Evolutionary conservation across 2,329 filamentous ascomycete genomes (phyloP).

Genomic region (Pseudogymnoascus sp.): DNA sequence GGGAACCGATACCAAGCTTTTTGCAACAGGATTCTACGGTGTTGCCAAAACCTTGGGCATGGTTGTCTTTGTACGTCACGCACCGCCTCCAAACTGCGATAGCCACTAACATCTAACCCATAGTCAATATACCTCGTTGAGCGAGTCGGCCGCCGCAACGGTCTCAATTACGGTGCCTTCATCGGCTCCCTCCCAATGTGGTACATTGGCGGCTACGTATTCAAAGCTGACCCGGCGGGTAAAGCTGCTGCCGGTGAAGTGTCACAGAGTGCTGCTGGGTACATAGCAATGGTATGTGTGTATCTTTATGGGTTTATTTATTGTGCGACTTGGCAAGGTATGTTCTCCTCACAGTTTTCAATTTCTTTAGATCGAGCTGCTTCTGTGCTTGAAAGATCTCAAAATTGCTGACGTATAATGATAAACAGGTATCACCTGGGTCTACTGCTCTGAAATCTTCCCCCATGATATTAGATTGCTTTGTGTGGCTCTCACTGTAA

Average conservation of each 20-base stretch:
- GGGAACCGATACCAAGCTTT: conserved; percentile 17
- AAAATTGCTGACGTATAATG: neutral
- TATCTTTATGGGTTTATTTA: conserved; percentile 18
- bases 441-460: conserved; percentile 37
- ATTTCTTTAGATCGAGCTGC: conserved; percentile 35
- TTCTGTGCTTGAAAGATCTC: conserved; percentile 27
- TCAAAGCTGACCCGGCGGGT: conserved; percentile 29
- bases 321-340: neutral
- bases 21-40: conserved; percentile 13
- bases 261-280: conserved; percentile 15
- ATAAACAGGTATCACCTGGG: conserved; percentile 36
- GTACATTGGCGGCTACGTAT: conserved; percentile 36
- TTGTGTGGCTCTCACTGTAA: conserved; percentile 10
- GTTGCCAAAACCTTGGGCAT: conserved; percentile 30
- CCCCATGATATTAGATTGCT: conserved; percentile 31
- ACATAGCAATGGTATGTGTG: conserved; percentile 21
- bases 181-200: conserved; percentile 36
- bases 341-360: conserved; percentile 19
- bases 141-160: conserved; percentile 33
- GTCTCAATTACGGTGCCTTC: conserved; percentile 34
- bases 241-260: conserved; percentile 19
- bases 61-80: conserved; percentile 27
- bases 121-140: conserved; percentile 31
- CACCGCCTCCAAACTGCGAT: conserved; percentile 18
- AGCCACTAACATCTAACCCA: neutral